phyloP scores from a whole-genome alignment of 257 asterid species.

The Salvia hispanica region DNA sequence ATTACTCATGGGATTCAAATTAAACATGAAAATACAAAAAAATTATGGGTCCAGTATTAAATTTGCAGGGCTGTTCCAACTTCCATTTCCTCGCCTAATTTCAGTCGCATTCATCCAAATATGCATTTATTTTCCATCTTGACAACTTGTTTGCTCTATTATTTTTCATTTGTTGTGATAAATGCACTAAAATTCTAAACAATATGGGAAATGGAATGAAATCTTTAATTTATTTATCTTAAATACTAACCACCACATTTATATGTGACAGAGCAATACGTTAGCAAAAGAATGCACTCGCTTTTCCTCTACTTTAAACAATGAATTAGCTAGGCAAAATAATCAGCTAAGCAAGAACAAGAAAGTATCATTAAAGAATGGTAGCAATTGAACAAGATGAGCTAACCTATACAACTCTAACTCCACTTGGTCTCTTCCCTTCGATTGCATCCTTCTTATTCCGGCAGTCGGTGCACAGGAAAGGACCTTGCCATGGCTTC shows the following conservation, averaged over 20 bases:
- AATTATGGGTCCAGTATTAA: too few relatives aligned
- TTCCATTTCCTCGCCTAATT: too few relatives aligned
- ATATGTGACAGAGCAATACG: not conserved
- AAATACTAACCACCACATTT: not conserved
- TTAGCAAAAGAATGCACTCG: conserved; percentile 30
- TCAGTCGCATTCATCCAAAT: too few relatives aligned
- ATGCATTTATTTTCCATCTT: too few relatives aligned
- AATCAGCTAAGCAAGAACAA: conserved; percentile 16
- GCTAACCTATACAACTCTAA: conserved; percentile 32
- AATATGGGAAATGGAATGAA: not conserved
- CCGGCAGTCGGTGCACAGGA: conserved; percentile 71
- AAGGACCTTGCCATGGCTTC: conserved; percentile 91
- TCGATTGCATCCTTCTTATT: conserved; percentile 87
- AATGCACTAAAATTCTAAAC: too few relatives aligned
- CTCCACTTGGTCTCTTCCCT: conserved; percentile 47
- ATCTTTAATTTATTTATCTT: not conserved
- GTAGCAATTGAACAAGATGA: not conserved
- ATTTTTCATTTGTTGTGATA: too few relatives aligned
- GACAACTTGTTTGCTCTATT: too few relatives aligned
- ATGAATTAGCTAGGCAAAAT: conserved; percentile 12
- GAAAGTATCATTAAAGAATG: not conserved
- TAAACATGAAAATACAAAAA: too few relatives aligned
- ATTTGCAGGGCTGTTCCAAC: too few relatives aligned
- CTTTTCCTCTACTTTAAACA: conserved; percentile 15
- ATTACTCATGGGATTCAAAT: too few relatives aligned